Conservation (phyloP, 2,329 filamentous ascomycete genomes). For the Neurospora sp. region DNA sequence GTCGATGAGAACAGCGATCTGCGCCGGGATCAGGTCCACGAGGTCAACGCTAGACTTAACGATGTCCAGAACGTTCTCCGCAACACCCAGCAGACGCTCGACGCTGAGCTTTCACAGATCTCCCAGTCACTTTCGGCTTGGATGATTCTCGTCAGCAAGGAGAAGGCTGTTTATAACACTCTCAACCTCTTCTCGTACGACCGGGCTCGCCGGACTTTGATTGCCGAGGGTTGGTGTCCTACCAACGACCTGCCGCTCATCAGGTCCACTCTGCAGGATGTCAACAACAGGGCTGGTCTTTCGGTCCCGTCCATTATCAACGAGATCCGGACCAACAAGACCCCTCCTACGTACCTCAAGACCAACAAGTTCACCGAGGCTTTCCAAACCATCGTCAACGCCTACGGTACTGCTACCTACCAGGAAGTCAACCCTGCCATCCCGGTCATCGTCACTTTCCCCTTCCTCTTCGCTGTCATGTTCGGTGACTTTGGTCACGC, state of each 20-base stretch:
- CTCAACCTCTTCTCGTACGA: constrained; percentile 97
- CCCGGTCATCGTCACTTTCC: constrained; percentile 93
- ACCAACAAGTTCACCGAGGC: constrained; percentile 98
- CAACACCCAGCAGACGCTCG: constrained; percentile 90
- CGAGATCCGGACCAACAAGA: constrained; percentile 94
- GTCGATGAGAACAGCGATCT: constrained; percentile 97
- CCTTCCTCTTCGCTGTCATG: constrained; percentile 99
- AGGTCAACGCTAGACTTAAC: constrained; percentile 86
- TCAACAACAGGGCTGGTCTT: constrained; percentile 89
- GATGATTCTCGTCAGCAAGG: constrained; percentile 97
- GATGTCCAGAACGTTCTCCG: constrained; percentile 87
- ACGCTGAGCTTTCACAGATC: constrained; percentile 89
- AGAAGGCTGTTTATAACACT: constrained; percentile 94
- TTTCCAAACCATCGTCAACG: constrained; percentile 98
- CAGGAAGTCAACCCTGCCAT: constrained; percentile 94
- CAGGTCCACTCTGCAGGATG: constrained; percentile 87
- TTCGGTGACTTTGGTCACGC: constrained; percentile 97
- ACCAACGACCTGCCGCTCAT: constrained; percentile 84
- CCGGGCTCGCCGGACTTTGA: constrained; percentile 86
- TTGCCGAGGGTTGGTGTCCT: constrained; percentile 95
- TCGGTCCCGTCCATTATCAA: constrained; percentile 99
- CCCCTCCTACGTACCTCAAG: constrained; percentile 91
- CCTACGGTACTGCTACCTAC: constrained; percentile 96
- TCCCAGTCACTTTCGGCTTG: constrained; percentile 86
- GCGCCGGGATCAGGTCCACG: constrained; percentile 88